Conservation (phyloP, 2,329 filamentous ascomycete genomes). For the Arthroderma sp. region DNA sequence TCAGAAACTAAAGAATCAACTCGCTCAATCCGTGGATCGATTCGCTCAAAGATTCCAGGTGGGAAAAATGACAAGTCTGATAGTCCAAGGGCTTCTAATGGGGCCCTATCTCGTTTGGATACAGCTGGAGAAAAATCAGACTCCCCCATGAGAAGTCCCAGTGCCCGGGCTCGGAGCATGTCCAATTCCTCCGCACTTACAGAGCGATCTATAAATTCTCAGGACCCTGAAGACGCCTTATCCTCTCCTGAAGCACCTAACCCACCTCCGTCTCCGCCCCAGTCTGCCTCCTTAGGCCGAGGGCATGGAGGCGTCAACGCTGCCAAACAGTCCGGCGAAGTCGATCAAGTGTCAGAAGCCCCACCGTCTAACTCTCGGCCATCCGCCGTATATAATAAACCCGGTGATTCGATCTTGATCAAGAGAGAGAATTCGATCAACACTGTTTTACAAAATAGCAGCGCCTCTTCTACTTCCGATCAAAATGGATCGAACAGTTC, state of each 20-base stretch:
- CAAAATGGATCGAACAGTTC: constrained; percentile 33
- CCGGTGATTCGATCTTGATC: constrained; percentile 80
- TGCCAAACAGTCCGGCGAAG: constrained; percentile 76
- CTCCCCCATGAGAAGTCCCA: constrained; percentile 36
- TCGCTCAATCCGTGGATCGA: constrained; percentile 65
- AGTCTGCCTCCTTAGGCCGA: constrained; percentile 58
- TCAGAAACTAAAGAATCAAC: constrained; percentile 88
- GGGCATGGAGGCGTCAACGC: constrained; percentile 67
- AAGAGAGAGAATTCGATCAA: constrained; percentile 61
- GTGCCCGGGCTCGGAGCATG: constrained; percentile 26
- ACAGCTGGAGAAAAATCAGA: constrained; percentile 53
- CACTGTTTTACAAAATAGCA: constrained; percentile 44
- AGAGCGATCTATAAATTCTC: constrained; percentile 19
- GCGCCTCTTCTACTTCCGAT: constrained; percentile 16
- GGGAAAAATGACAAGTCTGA: constrained; percentile 48
- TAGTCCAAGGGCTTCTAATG: constrained; percentile 64
- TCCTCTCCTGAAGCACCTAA: constrained; percentile 39
- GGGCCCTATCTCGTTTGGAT: constrained; percentile 50
- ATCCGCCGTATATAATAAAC: constrained; percentile 50
- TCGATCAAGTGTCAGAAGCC: constrained; percentile 85
- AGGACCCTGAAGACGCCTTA: constrained; percentile 28
- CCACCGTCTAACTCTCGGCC: constrained; percentile 56
- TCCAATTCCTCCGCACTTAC: constrained; percentile 23
- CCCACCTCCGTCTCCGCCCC: constrained; percentile 75
- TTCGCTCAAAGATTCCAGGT: constrained; percentile 74